Conservation (phyloP, 805 yeast genomes). For the Pichia deserticola region DNA sequence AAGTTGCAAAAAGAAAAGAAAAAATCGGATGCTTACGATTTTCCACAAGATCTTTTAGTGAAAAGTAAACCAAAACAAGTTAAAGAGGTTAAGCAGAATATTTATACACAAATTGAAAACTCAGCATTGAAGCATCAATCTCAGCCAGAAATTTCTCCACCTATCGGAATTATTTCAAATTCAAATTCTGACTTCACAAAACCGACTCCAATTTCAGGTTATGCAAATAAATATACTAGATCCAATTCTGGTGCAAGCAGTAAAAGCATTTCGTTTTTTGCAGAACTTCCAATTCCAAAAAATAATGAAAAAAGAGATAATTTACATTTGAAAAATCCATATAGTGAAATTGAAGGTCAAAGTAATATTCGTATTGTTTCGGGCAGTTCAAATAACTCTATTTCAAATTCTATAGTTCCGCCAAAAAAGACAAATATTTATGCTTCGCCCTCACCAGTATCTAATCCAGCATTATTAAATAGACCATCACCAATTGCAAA, state of each 20-base stretch:
- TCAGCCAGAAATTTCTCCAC: too few relatives aligned
- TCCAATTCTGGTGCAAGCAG: conserved; percentile 1
- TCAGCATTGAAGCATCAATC: not conserved
- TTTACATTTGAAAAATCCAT: conserved; percentile 21
- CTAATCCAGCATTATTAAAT: not conserved
- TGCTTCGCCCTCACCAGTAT: conserved; percentile 7
- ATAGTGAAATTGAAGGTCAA: conserved; percentile 13
- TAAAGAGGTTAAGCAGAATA: conserved; percentile 28
- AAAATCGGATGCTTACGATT: conserved; percentile 72
- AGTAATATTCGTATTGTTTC: too few relatives aligned
- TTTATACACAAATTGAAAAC: conserved; percentile 24
- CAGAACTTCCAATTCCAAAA: conserved; percentile 42
- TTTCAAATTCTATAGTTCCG: not conserved
- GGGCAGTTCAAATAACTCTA: conserved; percentile 6
- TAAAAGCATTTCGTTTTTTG: conserved; percentile 33
- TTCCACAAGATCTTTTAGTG: conserved; percentile 50
- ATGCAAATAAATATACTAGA: not conserved
- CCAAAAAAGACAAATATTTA: conserved; percentile 23
- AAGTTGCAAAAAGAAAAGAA: conserved; percentile 42
- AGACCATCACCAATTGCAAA: not conserved
- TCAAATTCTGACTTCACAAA: not conserved
- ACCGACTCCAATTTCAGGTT: not conserved
- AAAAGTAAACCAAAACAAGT: conserved; percentile 32
- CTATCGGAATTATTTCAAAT: not conserved
- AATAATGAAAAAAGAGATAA: conserved; percentile 3